These are phyloP conservation scores for Hortiboletus campestris DNA, from an alignment of 768 basidiomycete genomes.

Conservation along the genomic window DNA sequence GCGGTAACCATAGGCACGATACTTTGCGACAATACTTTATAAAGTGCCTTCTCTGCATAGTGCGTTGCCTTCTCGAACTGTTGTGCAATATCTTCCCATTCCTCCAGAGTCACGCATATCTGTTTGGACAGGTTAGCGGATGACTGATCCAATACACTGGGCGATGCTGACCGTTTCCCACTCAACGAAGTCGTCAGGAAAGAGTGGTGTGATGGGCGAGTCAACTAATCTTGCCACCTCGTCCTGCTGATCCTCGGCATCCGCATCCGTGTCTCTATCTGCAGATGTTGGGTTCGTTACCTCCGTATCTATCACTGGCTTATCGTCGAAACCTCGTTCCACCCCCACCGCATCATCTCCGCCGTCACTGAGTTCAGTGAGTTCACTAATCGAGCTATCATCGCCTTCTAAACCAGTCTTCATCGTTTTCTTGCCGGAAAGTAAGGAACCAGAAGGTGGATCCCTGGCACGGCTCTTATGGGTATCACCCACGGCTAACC, in stretches of 20 bases:
- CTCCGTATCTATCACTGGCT: not conserved
- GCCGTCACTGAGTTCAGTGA: slow-evolving; percentile 68
- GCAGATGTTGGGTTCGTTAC: not conserved
- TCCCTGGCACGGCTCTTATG: slow-evolving; percentile 16
- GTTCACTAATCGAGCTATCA: slow-evolving; percentile 61
- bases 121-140: slow-evolving; percentile 29
- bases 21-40: slow-evolving; percentile 60
- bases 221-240: not conserved
- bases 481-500: slow-evolving; percentile 39
- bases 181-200: slow-evolving; percentile 64
- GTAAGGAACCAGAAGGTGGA: slow-evolving; percentile 4
- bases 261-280: not conserved
- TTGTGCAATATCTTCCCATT: slow-evolving; percentile 82
- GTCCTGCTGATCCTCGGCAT: slow-evolving; percentile 4
- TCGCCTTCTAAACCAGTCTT: slow-evolving; percentile 66
- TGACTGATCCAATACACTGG: not conserved
- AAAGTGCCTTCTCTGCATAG: slow-evolving; percentile 76
- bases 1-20: slow-evolving; percentile 71
- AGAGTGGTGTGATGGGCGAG: slow-evolving; percentile 10
- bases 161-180: slow-evolving; percentile 80
- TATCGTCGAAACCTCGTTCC: slow-evolving; percentile 1
- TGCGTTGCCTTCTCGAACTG: slow-evolving; percentile 75
- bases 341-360: slow-evolving; percentile 29
- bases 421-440: slow-evolving; percentile 7
- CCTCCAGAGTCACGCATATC: slow-evolving; percentile 79